phyloP scores from a whole-genome alignment of 1,139 yeast genomes.

The Nakaseomyces uthaithaninus region DNA sequence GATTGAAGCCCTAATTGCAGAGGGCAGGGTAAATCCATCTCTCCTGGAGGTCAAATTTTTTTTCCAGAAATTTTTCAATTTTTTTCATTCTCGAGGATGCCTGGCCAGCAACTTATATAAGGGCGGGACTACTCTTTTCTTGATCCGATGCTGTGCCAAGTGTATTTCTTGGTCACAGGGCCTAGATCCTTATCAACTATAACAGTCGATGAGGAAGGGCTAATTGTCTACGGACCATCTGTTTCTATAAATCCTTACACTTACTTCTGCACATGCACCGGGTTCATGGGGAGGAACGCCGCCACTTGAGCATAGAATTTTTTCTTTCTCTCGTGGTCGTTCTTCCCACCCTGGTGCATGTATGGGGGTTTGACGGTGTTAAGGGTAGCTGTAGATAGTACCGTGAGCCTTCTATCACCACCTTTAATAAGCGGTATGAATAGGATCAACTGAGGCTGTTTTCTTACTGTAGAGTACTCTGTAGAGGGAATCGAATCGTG shows the following conservation, averaged over 20 bases:
- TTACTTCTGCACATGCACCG: slow-evolving; percentile 5
- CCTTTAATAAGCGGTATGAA: slow-evolving; percentile 15
- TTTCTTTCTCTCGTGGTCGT: neutral
- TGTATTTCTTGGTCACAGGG: neutral
- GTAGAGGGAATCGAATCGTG: no score
- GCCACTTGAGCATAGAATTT: no score
- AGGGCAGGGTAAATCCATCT: no score
- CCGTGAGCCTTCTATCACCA: slow-evolving; percentile 17
- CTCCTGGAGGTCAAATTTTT: neutral
- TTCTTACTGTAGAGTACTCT: slow-evolving; percentile 28
- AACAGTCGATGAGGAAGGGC: slow-evolving; percentile 20
- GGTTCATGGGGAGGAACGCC: neutral
- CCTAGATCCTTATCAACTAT: slow-evolving; percentile 16
- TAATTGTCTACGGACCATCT: slow-evolving; percentile 11
- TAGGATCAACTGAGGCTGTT: slow-evolving; percentile 17
- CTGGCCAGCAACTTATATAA: slow-evolving; percentile 4
- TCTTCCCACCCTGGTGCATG: neutral
- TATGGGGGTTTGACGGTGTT: neutral
- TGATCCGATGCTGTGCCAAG: neutral
- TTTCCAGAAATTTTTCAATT: neutral
- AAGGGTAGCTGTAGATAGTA: slow-evolving; percentile 16
- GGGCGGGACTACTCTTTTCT: neutral
- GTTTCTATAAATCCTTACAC: slow-evolving; percentile 8
- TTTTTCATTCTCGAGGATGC: neutral
- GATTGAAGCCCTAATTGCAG: no score